These are phyloP conservation scores for Phoma sp. DNA, from an alignment of 2,329 filamentous ascomycete species.

Conservation along the genomic window DNA sequence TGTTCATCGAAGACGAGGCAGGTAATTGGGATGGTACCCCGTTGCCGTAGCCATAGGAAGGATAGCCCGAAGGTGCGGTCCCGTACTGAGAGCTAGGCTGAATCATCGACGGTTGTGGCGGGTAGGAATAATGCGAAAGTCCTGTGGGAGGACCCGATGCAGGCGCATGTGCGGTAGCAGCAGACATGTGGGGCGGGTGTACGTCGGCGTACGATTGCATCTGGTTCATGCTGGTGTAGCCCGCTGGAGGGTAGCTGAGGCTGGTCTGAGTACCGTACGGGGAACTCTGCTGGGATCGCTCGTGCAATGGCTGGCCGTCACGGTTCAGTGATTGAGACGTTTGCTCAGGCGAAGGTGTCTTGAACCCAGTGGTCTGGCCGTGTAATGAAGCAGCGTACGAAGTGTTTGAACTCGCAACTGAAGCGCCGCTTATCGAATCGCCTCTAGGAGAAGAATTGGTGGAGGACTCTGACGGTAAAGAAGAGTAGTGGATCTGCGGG, in stretches of 20 bases:
- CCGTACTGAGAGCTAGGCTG: slow-evolving; percentile 76
- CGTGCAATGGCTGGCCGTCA: slow-evolving; percentile 45
- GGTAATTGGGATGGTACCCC: slow-evolving; percentile 77
- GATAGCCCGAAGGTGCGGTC: slow-evolving; percentile 62
- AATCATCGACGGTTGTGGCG: slow-evolving; percentile 72
- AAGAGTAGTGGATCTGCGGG: slow-evolving; percentile 67
- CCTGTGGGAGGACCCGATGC: slow-evolving; percentile 77
- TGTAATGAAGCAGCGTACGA: slow-evolving; percentile 63
- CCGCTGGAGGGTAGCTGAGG: slow-evolving; percentile 45
- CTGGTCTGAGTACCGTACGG: slow-evolving; percentile 48
- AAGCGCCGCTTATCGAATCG: slow-evolving; percentile 71
- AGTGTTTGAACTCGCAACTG: slow-evolving; percentile 61
- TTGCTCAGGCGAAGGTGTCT: slow-evolving; percentile 77
- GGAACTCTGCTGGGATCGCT: slow-evolving; percentile 47
- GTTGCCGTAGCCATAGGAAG: slow-evolving; percentile 76
- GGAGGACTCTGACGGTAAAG: slow-evolving; percentile 62
- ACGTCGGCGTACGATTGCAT: slow-evolving; percentile 85
- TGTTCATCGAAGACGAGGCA: slow-evolving; percentile 72
- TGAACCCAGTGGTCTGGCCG: slow-evolving; percentile 63
- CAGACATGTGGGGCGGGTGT: slow-evolving; percentile 75
- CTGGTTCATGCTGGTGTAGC: slow-evolving; percentile 76
- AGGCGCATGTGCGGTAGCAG: slow-evolving; percentile 74
- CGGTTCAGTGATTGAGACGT: slow-evolving; percentile 54
- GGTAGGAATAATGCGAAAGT: slow-evolving; percentile 76
- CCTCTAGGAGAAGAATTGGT: slow-evolving; percentile 76